Base-by-base conservation (phyloP, 495 filamentous ascomycete species). In the Amorphotheca resinae region DNA sequence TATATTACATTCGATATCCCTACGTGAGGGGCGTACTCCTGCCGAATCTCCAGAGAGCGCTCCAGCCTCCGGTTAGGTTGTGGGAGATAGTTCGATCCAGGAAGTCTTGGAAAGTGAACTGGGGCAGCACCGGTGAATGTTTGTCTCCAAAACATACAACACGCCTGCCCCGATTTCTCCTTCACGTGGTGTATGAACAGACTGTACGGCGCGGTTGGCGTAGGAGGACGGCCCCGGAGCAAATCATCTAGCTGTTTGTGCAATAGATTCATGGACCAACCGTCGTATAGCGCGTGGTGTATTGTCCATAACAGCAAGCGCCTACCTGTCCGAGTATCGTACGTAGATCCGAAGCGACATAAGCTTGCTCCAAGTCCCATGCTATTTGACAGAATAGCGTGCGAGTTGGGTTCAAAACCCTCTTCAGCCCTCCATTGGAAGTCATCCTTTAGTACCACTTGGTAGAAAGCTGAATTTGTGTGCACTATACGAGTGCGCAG, bases 221-320 rank as follows among this genome's bases (percentile, higher is more conserved):
- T 9, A 1, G 21, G 9, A 3, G 7, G 9, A 22, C 22, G 18
- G 6, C 20, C 15, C 6, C 9, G 16, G 15, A 9, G 22, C 7
- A 20, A 8, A 12, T 11, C 3, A 2, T 38, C 17, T 12, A 38
- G 15, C 15, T 43, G 12, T 4, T 34, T 15, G 2, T 16, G 7
- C 3, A 43, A 9, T 14, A 80, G 66, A 2, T 64, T 63, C 57
- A 76, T 65, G 6, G 69, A 76, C 74, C 76, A 81, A n/a, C 77
- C 77, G 36, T 84, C 79, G 45, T 83, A 85, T 1, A 83, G 49
- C 1, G 72, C 72, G 41, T 84, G 79, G 44, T 82, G 78, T 34
- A 78, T 67, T 2, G 74, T 80, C 57, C 74, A 65, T 6, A 77
- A 61, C 47, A 79, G 25, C 25, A 72, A 46, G 68, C 30, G 4